A percentile compares a stretch with the other conserved stretches of the same genome.
phyloP scores from a whole-genome alignment of 2,329 filamentous ascomycete genomes.

The Ilyonectria sp. region DNA sequence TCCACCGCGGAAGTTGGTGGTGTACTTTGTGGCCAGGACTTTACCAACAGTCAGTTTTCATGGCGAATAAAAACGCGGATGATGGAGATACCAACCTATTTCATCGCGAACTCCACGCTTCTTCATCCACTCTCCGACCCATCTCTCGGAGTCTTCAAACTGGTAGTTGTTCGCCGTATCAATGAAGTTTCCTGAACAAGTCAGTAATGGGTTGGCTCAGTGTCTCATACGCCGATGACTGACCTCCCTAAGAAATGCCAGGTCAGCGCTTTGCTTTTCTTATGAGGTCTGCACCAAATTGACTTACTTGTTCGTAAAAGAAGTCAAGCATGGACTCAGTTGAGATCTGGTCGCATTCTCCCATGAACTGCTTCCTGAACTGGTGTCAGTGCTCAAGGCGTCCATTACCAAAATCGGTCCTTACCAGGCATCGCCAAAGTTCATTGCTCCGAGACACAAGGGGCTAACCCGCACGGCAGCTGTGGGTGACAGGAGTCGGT shows the following conservation, averaged over 20 bases:
- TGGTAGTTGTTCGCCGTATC: slow-evolving; percentile 82
- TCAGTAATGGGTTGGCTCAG: background rate
- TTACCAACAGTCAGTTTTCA: slow-evolving; percentile 8
- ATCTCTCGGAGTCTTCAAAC: slow-evolving; percentile 72
- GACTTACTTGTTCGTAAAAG: slow-evolving; percentile 69
- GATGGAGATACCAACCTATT: slow-evolving; percentile 62
- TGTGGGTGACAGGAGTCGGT: slow-evolving; percentile 76
- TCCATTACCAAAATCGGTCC: background rate
- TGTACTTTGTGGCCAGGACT: slow-evolving; percentile 81
- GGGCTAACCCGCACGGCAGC: slow-evolving; percentile 79
- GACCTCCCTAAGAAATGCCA: slow-evolving; percentile 43
- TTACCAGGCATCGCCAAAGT: slow-evolving; percentile 72
- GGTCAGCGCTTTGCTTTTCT: slow-evolving; percentile 27
- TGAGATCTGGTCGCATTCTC: slow-evolving; percentile 74
- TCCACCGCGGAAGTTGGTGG: slow-evolving; percentile 69
- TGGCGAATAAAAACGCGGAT: background rate
- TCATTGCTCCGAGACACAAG: slow-evolving; percentile 76
- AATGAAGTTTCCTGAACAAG: slow-evolving; percentile 75
- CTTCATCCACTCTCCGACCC: slow-evolving; percentile 81
- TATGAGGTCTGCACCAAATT: background rate
- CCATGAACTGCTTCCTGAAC: slow-evolving; percentile 69
- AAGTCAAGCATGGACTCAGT: slow-evolving; percentile 77
- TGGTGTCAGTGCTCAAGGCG: background rate
- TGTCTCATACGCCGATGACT: slow-evolving; percentile 9
- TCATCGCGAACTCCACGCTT: slow-evolving; percentile 75